Evolutionary conservation across 352 stramenopile species (phyloP).

Genomic region (Peronospora tabacina): DNA sequence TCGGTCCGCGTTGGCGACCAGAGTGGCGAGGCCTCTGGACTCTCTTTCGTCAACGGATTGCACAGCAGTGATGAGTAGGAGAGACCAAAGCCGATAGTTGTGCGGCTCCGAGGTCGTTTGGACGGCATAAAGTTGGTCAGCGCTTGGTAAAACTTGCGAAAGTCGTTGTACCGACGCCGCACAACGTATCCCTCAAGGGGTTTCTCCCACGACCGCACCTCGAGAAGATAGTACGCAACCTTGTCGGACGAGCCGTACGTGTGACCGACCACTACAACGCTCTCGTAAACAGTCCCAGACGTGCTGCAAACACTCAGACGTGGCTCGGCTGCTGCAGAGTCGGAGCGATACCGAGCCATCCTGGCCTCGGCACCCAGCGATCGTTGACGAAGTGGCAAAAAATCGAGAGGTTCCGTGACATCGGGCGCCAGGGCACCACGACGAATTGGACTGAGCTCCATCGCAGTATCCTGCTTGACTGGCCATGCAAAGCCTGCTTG

Average conservation of each 20-base stretch:
- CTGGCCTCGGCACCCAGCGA: constrained; percentile 23
- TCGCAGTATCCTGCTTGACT: not conserved
- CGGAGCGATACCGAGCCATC: constrained; percentile 29
- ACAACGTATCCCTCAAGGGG: constrained; percentile 77
- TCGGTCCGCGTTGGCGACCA: constrained; percentile 40
- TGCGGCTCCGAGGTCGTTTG: constrained; percentile 22
- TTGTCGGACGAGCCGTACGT: constrained; percentile 45
- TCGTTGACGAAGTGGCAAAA: constrained; percentile 26
- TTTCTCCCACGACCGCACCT: constrained; percentile 61
- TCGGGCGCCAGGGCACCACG: constrained; percentile 3
- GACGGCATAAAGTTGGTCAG: constrained; percentile 48
- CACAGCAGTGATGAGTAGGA: constrained; percentile 50
- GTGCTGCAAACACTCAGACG: constrained; percentile 59
- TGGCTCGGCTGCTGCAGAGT: constrained; percentile 28
- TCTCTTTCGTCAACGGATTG: constrained; percentile 27
- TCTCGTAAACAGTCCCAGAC: constrained; percentile 63
- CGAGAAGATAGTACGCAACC: constrained; percentile 69
- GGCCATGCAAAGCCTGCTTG: constrained; percentile 12
- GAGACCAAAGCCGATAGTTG: constrained; percentile 21
- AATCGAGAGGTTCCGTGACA: constrained; percentile 4
- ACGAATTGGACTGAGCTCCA: constrained; percentile 3
- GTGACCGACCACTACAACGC: constrained; percentile 61
- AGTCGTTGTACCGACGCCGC: constrained; percentile 69
- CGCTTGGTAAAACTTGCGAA: constrained; percentile 51
- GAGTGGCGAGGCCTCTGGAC: constrained; percentile 38